Base-by-base conservation (phyloP, 352 stramenopile species). In the Phytophthora boehmeriae region DNA sequence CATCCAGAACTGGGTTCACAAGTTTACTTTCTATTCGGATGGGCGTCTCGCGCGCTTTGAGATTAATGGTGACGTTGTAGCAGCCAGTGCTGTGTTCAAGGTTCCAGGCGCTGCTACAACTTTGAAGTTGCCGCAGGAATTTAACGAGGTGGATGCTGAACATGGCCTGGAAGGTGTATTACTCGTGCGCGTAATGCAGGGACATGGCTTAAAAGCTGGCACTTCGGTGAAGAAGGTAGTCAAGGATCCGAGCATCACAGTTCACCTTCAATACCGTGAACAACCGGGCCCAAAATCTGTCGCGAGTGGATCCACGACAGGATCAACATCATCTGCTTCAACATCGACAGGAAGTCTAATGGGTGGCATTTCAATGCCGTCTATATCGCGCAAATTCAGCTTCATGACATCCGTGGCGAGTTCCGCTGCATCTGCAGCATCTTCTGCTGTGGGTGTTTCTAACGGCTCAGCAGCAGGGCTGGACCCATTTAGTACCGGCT, bases 1-100 rank as follows among this genome's bases (percentile, higher is more conserved):
- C 41, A 83, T 94, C 38, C 87, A 96, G 58, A 96, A 96, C 49
- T 96, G 87, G 87, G 86, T 96, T 30, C 87, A 96, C 73, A 96
- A 96, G 67, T 96, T 96, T 46, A 93, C 86, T 28, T 96, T 96
- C 38, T 90, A 90, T 60, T 86, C 79, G 9, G 84, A 96, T 34
- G 87, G 87, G 2, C 74, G 83, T n/a, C 73, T 96, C 11, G 86
- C 86, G 2, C 84, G 86, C 5, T 94, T 96, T 62, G 87, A 96
- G 66, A 94, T 96, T 54, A 96, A 94, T 19, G 87, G 87, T 13
- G 87, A 96, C 34, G 87, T 96, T 8, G 87, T 96, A 1, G 87
- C 87, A 13, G 87, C 87, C 14, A 93, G 83, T 56, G 87, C 87
- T 4, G 87, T 96, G 5, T 96, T 94, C 54, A 96, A 96, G 51